Base-by-base conservation (phyloP, 805 yeast genomes). In the Hanseniaspora valbyensis region DNA sequence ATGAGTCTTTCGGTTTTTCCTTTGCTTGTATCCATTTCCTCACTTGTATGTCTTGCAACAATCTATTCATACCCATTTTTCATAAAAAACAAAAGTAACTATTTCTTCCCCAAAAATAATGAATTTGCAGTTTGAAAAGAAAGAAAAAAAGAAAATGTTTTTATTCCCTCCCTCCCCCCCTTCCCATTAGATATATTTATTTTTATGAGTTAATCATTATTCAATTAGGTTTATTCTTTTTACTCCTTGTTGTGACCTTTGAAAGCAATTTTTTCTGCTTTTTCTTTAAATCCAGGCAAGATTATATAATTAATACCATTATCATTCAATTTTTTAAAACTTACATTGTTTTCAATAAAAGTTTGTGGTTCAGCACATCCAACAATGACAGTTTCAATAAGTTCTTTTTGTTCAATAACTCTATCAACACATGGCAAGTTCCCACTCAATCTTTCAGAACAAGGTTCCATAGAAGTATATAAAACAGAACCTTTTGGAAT, bases 391-490 rank as follows among this genome's bases (percentile, higher is more conserved):
- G 92, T 77, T 19, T 69, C 71, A 54, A 90, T 81, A 7, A 60
- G 56, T 1, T 67, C 70, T 1, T 59, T 55, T 0, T 77, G 63
- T 3, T 67, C 71, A 44, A 89, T 59, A 6, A 92, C 78, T 26
- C 97, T 72, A 54, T 88, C 88, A 2, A 78, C 80, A 65, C 98
- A 92, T 0, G 98, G 95, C 46, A 72, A 59, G 57, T 90, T 89
- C 0, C 97, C 97, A 61, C 96, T 87, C 30, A 90, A 68, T 49
- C 98, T 72, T 52, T 76, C 75, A 5, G 95, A 80, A 62, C 98
- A 92, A 0, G 98, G 98, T 61, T 92, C 98, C 97, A 92, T 92
- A 0, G 96, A 87, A 0, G 97, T 90, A 64, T 85, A 92, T 12
- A 92, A 64, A 34, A 83, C 85, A 0, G 92, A 77, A 0, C 95